Evolutionary conservation across 768 basidiomycete species (phyloP).

Genomic region (Pilatotrama ljubarskyi): DNA sequence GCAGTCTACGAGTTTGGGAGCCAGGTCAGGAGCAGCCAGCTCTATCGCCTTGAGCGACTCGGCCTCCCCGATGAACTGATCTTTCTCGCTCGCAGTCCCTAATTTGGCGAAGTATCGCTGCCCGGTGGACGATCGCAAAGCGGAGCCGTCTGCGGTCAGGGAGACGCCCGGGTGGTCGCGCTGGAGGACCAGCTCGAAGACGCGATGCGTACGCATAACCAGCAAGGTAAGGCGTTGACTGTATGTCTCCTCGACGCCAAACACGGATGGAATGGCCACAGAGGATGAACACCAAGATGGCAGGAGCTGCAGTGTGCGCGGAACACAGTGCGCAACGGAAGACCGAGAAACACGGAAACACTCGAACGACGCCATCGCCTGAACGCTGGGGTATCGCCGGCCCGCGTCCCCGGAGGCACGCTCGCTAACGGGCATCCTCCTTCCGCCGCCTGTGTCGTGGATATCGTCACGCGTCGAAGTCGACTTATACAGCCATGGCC

Average conservation of each 20-base stretch:
- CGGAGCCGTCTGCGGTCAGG: conserved; percentile 44
- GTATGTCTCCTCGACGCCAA: no score
- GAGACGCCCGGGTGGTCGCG: conserved; percentile 50
- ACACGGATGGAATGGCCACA: no score
- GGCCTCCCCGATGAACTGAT: conserved; percentile 70
- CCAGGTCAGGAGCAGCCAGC: conserved; percentile 65
- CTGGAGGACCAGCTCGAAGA: conserved; percentile 46
- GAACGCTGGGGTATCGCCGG: no score
- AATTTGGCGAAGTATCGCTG: conserved; percentile 62
- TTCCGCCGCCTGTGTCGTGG: no score
- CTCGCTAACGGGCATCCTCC: no score
- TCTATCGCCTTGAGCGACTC: conserved; percentile 66
- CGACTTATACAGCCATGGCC: no score
- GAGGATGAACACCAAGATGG: no score
- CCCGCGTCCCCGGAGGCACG: no score
- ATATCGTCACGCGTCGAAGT: neutral
- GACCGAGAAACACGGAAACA: neutral
- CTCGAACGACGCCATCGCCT: neutral
- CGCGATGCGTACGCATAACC: conserved; percentile 17
- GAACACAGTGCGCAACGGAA: no score
- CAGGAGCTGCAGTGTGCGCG: no score
- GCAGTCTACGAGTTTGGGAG: conserved; percentile 54
- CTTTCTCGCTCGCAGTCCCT: conserved; percentile 51
- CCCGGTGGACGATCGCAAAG: conserved; percentile 60
- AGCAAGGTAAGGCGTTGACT: no score